Evolutionary conservation across 805 yeast genomes (phyloP), one percentile per base, ranked within the genome.

Genomic region (Komagataella pastoris): DNA sequence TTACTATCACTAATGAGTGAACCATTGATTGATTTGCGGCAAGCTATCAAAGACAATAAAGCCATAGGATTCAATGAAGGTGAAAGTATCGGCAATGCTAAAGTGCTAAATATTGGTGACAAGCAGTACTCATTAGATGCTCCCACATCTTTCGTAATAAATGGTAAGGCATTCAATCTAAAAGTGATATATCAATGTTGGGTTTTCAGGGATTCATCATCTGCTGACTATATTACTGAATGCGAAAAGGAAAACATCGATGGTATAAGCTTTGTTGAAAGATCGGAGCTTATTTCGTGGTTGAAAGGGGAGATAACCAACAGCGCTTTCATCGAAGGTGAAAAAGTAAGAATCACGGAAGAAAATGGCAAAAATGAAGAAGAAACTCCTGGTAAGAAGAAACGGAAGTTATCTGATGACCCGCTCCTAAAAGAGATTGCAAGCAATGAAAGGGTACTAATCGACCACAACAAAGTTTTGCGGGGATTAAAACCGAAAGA

Each of bases 251-350:
- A 75, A 45, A 74, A 77, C 2, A 74, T 91, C 40, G 73, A 80
- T 2, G 87, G 87, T 55, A 77, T 91, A 62, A 81, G 87, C 53
- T 90, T 91, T 61, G 67, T 87, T 62, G 95, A 88, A 59, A 81
- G 95, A 66, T 82, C 88, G 7, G 96, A 91, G 62, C 74, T 91
- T 54, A 74, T 84, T 51, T 77, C 87, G 30, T 90, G 93, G 89
- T 73, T 91, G 50, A 76, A 75, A 54, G 96, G 96, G 3, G 73
- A 79, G 18, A 71, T 81, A 3, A 79, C 74, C 44, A 71, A 75
- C 21, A 80, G 87, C 55, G 76, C 79, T 51, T 82, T 75, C 61
- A 66, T 83, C 40, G 65, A 64, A 47, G 18, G 51, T 49, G n/a
- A 57, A 51, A 12, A 54, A 53, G 14, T 53, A 51, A 47, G 55